A percentile compares a stretch with the other conserved stretches of the same genome.
These are phyloP conservation scores for Suillus brevipes DNA, from an alignment of 768 basidiomycete genomes.

Conservation along the genomic window DNA sequence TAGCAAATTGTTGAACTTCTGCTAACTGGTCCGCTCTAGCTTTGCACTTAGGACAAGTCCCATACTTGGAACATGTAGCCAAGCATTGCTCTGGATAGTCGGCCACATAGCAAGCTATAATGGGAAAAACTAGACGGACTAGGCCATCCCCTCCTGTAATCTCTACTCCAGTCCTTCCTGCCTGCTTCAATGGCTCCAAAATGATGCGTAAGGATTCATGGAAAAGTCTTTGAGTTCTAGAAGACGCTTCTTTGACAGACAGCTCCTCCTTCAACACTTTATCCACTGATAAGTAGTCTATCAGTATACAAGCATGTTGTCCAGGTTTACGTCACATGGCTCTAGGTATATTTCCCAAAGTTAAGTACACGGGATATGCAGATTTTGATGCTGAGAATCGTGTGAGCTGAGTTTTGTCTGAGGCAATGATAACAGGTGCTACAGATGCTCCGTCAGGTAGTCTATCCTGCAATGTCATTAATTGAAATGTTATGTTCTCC, in stretches of 20 bases:
- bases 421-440: constrained; percentile 44
- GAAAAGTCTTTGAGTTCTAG: constrained; percentile 3
- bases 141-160: constrained; percentile 11
- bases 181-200: constrained; percentile 22
- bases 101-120: constrained; percentile 11
- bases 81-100: constrained; percentile 14
- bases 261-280: constrained; percentile 30
- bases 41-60: constrained; percentile 5
- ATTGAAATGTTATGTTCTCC: neutral
- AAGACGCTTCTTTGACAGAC: constrained; percentile 16
- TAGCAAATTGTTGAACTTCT: too few relatives aligned
- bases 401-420: constrained; percentile 46
- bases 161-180: constrained; percentile 9
- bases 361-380: constrained; percentile 47
- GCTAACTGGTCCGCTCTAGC: neutral
- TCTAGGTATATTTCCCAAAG: constrained; percentile 44
- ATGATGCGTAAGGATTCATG: neutral
- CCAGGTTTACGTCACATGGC: constrained; percentile 37
- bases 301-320: constrained; percentile 33
- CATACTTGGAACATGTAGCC: constrained; percentile 5
- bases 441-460: constrained; percentile 30
- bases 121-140: neutral
- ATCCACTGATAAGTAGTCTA: constrained; percentile 41
- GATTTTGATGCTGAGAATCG: constrained; percentile 39
- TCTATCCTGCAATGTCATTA: neutral